Evolutionary conservation across 495 filamentous ascomycete species (phyloP).

Genomic region (Tricharina praecox): DNA sequence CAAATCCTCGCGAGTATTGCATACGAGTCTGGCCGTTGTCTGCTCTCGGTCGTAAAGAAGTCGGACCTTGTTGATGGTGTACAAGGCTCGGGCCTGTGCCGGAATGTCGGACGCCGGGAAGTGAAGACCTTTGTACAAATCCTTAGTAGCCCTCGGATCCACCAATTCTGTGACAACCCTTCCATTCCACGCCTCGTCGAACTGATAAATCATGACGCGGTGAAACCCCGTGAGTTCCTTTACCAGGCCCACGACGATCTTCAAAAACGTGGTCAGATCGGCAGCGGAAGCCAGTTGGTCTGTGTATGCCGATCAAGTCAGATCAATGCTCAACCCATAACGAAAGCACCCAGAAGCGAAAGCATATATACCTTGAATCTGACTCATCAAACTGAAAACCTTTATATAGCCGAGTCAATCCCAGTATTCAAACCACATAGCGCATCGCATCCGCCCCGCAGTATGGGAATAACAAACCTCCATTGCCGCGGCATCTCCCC

Average conservation of each 20-base stretch:
- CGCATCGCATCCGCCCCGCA: not conserved
- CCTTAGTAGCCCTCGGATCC: constrained; percentile 60
- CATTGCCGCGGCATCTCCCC: constrained; percentile 78
- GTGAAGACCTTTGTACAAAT: constrained; percentile 66
- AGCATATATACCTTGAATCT: constrained; percentile 42
- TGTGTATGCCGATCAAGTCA: no score
- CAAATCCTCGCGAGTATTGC: constrained; percentile 57
- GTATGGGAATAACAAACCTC: constrained; percentile 36
- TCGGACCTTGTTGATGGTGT: constrained; percentile 66
- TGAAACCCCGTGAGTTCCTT: constrained; percentile 88
- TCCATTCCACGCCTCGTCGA: constrained; percentile 68
- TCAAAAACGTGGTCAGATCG: constrained; percentile 49
- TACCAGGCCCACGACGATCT: constrained; percentile 57
- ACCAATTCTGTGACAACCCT: constrained; percentile 76
- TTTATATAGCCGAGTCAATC: not conserved
- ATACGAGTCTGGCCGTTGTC: constrained; percentile 67
- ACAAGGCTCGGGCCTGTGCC: constrained; percentile 64
- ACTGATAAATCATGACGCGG: constrained; percentile 86
- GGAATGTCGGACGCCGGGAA: constrained; percentile 89
- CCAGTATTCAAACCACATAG: not conserved
- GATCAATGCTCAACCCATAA: no score
- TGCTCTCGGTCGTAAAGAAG: constrained; percentile 61
- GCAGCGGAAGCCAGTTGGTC: constrained; percentile 56
- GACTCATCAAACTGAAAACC: constrained; percentile 70
- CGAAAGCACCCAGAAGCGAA: no score